Evolutionary conservation across 1,284 basidiomycete species (phyloP).

Genomic region (Tylopilus orsonianus): DNA sequence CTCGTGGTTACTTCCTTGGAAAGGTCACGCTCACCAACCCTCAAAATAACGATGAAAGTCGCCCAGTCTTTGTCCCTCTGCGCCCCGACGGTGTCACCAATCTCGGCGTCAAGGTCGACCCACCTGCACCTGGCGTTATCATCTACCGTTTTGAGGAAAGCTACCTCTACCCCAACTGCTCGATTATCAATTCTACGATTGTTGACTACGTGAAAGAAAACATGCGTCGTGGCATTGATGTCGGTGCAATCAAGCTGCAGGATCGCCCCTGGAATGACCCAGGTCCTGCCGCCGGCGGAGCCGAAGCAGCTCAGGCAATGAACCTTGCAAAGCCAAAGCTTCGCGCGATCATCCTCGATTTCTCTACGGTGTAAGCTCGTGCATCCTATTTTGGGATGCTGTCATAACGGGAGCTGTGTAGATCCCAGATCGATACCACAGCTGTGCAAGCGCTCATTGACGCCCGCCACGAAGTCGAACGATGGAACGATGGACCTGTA

Average conservation of each 20-base stretch:
- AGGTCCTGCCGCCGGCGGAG: conserved; percentile 58
- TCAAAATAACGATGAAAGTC: conserved; percentile 37
- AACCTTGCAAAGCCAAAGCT: conserved; percentile 69
- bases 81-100: conserved; percentile 63
- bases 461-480: conserved; percentile 82
- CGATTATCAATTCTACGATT: conserved; percentile 73
- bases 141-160: conserved; percentile 95
- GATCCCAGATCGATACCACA: conserved; percentile 82
- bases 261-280: conserved; percentile 98
- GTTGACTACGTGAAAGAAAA: conserved; percentile 80
- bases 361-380: conserved; percentile 73
- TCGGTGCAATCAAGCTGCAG: conserved; percentile 56
- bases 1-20: conserved; percentile 90
- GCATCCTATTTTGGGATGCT: not conserved
- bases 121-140: conserved; percentile 85
- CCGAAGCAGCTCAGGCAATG: conserved; percentile 45
- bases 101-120: conserved; percentile 68
- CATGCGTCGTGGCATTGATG: conserved; percentile 77
- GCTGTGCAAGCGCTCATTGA: conserved; percentile 91
- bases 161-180: conserved; percentile 92
- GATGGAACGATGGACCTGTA: conserved; percentile 80
- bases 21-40: conserved; percentile 51
- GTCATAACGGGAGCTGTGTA: conserved; percentile 30
- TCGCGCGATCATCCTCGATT: conserved; percentile 89
- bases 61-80: conserved; percentile 88